Evolutionary conservation across 2,329 filamentous ascomycete species (phyloP), one percentile per base, ranked within the genome.

Genomic region (Alternaria gaisen): DNA sequence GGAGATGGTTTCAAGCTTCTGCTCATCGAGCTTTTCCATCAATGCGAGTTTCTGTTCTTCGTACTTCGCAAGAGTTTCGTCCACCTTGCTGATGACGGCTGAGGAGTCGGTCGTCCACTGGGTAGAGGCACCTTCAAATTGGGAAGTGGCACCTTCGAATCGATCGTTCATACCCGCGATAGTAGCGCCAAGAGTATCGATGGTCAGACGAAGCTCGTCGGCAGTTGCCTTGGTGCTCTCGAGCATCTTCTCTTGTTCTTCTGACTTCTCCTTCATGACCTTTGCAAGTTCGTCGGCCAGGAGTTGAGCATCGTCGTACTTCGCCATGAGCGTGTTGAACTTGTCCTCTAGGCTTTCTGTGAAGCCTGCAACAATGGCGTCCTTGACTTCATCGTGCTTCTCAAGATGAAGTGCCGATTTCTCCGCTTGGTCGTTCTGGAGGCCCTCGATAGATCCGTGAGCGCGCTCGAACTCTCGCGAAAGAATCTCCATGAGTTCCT

Each of bases 391-490:
- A 22, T 87, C 86, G 34, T 88, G 85, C 75, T 89, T 89, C 65
- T 86, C 83, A 10, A 87, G 76, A 16, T 82, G 72, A 16, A 84
- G 81, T 2, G 85, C 81, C 44, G 86, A 83, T 53, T 85, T 84
- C 68, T 88, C 85, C 42, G 87, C 92, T 3, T 89, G 86, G 63
- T 97, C 92, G n/a, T 92, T 84, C 80, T 94, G 95, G 53, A 89
- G 86, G 7, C 90, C 91, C 58, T 92, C 90, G 24, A 95, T 85
- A n/a, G 91, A 88, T 16, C 89, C 88, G 68, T 92, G 91, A 11
- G 92, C 90, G 64, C 94, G 91, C 71, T 97, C 93, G 61, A 98
- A 97, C 74, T 97, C 94, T 1, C 87, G 82, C 77, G 91, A 93
- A 79, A 98, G 88, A 3, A 88, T 87, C 71, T 91, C 89, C 71